These are phyloP conservation scores for Hydnomerulius pinastri DNA, from an alignment of 768 basidiomycete species.

Conservation along the genomic window DNA sequence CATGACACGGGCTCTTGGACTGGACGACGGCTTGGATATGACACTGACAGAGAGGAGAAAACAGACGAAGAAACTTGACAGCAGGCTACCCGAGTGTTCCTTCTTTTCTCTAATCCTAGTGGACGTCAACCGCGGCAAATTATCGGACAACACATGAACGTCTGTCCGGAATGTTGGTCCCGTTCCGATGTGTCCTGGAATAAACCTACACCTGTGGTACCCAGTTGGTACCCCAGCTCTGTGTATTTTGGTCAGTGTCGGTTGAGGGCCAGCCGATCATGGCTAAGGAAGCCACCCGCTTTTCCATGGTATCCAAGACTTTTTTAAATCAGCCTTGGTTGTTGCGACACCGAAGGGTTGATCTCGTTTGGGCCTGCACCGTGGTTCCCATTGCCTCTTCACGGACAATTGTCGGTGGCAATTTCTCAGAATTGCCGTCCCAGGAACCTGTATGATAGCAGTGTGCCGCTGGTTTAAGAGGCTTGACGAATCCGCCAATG, in stretches of 20 bases:
- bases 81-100: too few species aligned
- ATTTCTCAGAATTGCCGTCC: conserved; percentile 33
- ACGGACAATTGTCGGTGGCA: conserved; percentile 52
- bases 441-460: conserved; percentile 16
- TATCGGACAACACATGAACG: too few species aligned
- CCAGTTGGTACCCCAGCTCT: background rate
- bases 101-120: too few species aligned
- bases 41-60: too few species aligned
- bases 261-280: background rate
- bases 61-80: too few species aligned
- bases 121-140: too few species aligned
- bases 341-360: background rate
- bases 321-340: background rate
- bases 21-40: conserved; percentile 11
- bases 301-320: background rate
- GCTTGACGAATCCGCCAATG: conserved; percentile 17
- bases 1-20: conserved; percentile 30
- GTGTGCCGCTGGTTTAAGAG: conserved; percentile 44
- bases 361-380: background rate
- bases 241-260: background rate
- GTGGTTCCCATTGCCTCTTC: conserved; percentile 15
- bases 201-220: too few species aligned
- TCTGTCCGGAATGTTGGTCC: background rate
- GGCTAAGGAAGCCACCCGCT: too few species aligned
- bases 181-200: background rate